Evolutionary conservation across 1,284 basidiomycete genomes (phyloP), one percentile per base, ranked within the genome.

Genomic region (Moniliophthora roreri): DNA sequence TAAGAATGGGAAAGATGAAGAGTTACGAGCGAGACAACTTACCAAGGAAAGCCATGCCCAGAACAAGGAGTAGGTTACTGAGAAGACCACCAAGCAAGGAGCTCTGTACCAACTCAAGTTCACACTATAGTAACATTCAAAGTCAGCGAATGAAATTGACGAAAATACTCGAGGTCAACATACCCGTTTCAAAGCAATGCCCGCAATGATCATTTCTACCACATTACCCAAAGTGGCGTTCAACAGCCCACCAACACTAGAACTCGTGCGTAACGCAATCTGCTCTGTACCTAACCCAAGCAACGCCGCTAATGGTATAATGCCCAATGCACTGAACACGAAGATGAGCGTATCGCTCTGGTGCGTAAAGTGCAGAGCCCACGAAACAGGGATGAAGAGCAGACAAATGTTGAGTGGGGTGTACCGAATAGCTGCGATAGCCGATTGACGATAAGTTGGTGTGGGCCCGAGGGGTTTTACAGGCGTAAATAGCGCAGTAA

Each of bases 281-380:
- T 85, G 81, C 64, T 87, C 85, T 0, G 85, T 87, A 9, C 80
- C 83, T 55, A 85, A 79, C 1, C 84, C 85, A 11, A 87, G 74
- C 18, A 87, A 67, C 13, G 81, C 80, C 4, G 85, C 85, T 23
- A 79, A 67, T 5, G 76, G 77, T 42, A 79, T 65, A 55, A 79
- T 74, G n/a, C 69, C 74, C 40, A 78, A 66, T 45, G 76, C 68
- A 1, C 77, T 75, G 55, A 79, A 76, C 42, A 82, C 66, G 65
- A 85, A 85, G 49, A 78, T 69, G 50, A 80, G 65, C 9, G 80
- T 78, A n/a, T 78, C 66, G 54, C 68, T 74, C 59, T 81, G 79
- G 58, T 81, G 71, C 1, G 76, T 69, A 59, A 75, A 79, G 62
- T 83, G 75, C 50, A 82, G 65, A 16, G 76, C 80, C 82, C 82